Evolutionary conservation across 805 yeast species (phyloP), one percentile per base, ranked within the genome.

Genomic region (Metschnikowia koreensis): DNA sequence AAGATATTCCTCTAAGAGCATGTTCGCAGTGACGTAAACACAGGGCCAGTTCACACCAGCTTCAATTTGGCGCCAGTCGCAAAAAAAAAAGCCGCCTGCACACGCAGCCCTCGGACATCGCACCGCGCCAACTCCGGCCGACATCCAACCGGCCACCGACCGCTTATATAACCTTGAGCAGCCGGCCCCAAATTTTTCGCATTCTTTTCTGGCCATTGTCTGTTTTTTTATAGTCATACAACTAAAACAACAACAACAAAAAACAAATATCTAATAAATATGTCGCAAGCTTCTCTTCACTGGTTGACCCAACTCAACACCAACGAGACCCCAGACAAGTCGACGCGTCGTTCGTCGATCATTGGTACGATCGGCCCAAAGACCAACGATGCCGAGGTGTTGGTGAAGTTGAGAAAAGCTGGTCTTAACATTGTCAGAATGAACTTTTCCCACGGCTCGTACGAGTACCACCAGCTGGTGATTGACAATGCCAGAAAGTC

Each of bases 291-390:
- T 62, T 69, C 76, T 65, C 65, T 91, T 70, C 83, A 83, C 68
- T 92, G 97, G 97, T 82, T 92, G 74, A 79, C 89, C 65, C 74
- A 82, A 64, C 83, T 91, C 69, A 84, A 91, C 75, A 80, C 85
- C 61, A 71, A 80, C 60, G 81, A 81, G 61, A 82, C 86, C 65
- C 96, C 96, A 57, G 87, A 87, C 70, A 79, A 82, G 70, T 82
- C 82, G 72, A 80, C 79, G 70, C 91, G 99, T 79, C 90, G 97
- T 74, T 87, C 97, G 56, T 88, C 97, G 58, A 94, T 94, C 76
- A 92, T 94, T 68, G 97, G 98, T 73, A 94, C 99, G 64, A 94
- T 94, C 75, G 99, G 99, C 66, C 99, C 99, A 68, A 91, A 90
- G 80, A 89, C 98, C 76, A 94, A 94, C 84, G 74, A 79, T 64